Evolutionary conservation across 1,284 basidiomycete genomes (phyloP), one percentile per base, ranked within the genome.

Genomic region (Trichosporon sp.): DNA sequence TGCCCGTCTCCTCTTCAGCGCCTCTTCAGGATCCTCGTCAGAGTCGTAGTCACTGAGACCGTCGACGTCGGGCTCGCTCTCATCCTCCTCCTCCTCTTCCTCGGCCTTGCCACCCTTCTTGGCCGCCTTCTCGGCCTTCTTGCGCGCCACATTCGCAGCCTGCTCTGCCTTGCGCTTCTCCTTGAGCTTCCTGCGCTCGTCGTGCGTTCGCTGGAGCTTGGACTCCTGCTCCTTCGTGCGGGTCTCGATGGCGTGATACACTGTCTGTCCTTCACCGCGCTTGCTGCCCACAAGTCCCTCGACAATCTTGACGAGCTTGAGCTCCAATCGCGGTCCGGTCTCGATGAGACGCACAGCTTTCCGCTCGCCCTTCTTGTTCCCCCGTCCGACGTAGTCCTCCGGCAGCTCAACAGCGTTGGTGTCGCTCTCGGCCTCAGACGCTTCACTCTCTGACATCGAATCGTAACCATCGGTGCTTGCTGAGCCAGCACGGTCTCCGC

Each of bases 321-420:
- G 81, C 80, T 99, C 96, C 87, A 99, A 89, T 71, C 96, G 84
- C 29, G 96, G 96, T 0, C 96, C 96, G 59, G 98, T 88, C 81
- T 99, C 96, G 62, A 95, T 89, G 63, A 99, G 82, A 66, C 88
- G 85, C 1, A 99, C 91, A 2, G 96, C 95, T 68, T 93, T 87
- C 80, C 91, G 88, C 75, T 90, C 87, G 1, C 93, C 94, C 78
- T 89, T 91, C 74, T 88, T 88, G 78, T 97, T 97, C 66, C 95
- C 95, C 74, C 95, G 83, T 19, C 96, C 96, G 27, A 98, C 89
- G 78, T 98, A 98, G 75, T 96, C 90, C 65, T 89, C 90, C 44
- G 92, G 90, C 21, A 99, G 83, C 67, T 89, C 87, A 7, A 99
- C 88, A 14, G 78, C 79, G 71, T 81, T 63, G 84, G 75, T 76